Conservation (phyloP, 2,329 filamentous ascomycete genomes). For the Botryotinia narcissicola region DNA sequence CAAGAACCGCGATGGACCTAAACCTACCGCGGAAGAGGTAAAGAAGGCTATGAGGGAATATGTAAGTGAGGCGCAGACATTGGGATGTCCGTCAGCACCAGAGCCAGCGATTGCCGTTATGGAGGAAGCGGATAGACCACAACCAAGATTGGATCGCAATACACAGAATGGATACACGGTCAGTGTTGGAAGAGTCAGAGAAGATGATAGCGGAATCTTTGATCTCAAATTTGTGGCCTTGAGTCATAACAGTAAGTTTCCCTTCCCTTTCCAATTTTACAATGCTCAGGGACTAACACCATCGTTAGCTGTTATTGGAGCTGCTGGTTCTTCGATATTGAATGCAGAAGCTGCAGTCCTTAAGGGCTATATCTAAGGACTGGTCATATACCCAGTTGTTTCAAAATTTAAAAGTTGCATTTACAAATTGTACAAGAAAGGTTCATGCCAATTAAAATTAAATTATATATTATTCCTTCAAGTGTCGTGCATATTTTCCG, state of each 20-base stretch:
- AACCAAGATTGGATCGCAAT: constrained; percentile 86
- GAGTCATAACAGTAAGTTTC: constrained; percentile 66
- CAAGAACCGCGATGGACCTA: constrained; percentile 58
- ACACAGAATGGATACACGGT: constrained; percentile 84
- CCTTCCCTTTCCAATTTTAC: background rate
- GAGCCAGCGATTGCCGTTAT: constrained; percentile 79
- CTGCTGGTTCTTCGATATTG: constrained; percentile 91
- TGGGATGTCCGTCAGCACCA: constrained; percentile 87
- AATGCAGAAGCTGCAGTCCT: constrained; percentile 91
- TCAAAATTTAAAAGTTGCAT: background rate
- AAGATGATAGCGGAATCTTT: constrained; percentile 85
- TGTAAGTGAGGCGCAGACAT: constrained; percentile 72
- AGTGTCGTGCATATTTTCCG: background rate
- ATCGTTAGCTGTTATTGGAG: constrained; percentile 75
- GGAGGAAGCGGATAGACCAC: constrained; percentile 85
- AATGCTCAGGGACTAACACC: constrained; percentile 20
- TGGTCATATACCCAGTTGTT: background rate
- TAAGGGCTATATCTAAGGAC: constrained; percentile 65
- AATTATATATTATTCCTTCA: background rate
- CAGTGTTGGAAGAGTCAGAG: constrained; percentile 76
- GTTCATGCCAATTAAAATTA: background rate
- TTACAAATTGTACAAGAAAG: background rate
- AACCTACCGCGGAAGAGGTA: constrained; percentile 73
- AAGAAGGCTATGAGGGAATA: constrained; percentile 78
- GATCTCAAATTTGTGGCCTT: constrained; percentile 93